Evolutionary conservation across 352 stramenopile species (phyloP).

Genomic region (Phytophthora pini): DNA sequence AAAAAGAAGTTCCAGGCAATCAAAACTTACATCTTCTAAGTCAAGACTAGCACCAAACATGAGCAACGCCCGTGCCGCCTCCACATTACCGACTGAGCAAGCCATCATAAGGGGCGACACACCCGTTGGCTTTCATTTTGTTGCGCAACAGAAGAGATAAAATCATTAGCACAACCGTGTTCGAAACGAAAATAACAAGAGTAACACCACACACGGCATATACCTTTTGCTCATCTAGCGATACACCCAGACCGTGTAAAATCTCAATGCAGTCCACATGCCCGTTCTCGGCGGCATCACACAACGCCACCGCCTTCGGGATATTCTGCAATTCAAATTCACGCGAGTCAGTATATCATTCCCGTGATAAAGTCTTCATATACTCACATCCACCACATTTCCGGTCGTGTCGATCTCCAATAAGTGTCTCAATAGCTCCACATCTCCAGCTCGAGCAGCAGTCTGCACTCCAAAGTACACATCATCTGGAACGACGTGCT

Average conservation of each 20-base stretch:
- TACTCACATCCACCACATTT: slow-evolving; percentile 62
- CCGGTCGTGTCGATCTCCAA: slow-evolving; percentile 70
- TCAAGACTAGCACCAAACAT: slow-evolving; percentile 89
- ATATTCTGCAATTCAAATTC: slow-evolving; percentile 54
- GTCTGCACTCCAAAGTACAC: slow-evolving; percentile 78
- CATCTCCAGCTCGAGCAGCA: slow-evolving; percentile 74
- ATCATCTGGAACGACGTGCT: slow-evolving; percentile 72
- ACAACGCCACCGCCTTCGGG: slow-evolving; percentile 77
- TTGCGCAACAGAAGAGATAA: slow-evolving; percentile 7
- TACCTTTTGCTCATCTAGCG: slow-evolving; percentile 87
- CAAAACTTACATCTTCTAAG: slow-evolving; percentile 72
- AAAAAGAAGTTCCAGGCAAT: background rate
- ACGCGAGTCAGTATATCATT: slow-evolving; percentile 12
- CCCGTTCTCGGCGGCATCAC: slow-evolving; percentile 80
- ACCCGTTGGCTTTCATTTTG: slow-evolving; percentile 65
- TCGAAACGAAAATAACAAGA: too few relatives aligned
- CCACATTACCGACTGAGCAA: slow-evolving; percentile 88
- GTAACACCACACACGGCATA: background rate
- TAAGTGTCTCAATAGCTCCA: slow-evolving; percentile 76
- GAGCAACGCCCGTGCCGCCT: slow-evolving; percentile 75
- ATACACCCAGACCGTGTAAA: slow-evolving; percentile 81
- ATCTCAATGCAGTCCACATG: slow-evolving; percentile 88
- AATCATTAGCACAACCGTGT: slow-evolving; percentile 6
- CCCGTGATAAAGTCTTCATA: too few relatives aligned
- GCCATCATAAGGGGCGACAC: slow-evolving; percentile 86